A percentile compares a stretch with the other conserved stretches of the same genome.
phyloP scores from a whole-genome alignment of 2,329 filamentous ascomycete genomes.

The Fusarium sp. region DNA sequence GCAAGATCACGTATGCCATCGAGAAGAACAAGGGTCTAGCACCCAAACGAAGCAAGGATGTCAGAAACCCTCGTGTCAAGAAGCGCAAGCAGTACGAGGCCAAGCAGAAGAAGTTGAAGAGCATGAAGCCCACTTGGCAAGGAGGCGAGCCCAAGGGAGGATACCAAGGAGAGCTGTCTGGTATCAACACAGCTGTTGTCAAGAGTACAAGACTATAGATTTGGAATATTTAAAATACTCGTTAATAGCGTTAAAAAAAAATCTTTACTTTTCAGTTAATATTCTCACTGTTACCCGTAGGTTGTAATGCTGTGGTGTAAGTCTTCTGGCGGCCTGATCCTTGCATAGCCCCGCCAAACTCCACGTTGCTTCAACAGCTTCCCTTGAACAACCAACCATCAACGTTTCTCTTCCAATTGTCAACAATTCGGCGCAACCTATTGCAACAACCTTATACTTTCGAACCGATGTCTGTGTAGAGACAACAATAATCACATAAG shows the following conservation, averaged over 20 bases:
- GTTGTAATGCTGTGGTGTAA: not conserved
- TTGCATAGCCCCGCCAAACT: conserved; percentile 40
- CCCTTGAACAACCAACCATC: conserved; percentile 11
- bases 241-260: conserved; percentile 31
- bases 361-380: conserved; percentile 45
- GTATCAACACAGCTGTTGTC: conserved; percentile 93
- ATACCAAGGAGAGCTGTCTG: conserved; percentile 91
- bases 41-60: conserved; percentile 91
- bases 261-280: conserved; percentile 1
- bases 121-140: conserved; percentile 86
- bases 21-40: conserved; percentile 97
- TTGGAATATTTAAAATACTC: conserved; percentile 19
- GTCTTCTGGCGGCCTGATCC: conserved; percentile 16
- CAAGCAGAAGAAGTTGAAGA: conserved; percentile 96
- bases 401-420: conserved; percentile 16
- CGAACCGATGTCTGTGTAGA: conserved; percentile 22
- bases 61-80: conserved; percentile 95
- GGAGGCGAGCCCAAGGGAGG: conserved; percentile 85
- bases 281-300: not conserved
- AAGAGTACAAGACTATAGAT: conserved; percentile 89
- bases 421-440: conserved; percentile 4
- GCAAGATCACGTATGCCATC: conserved; percentile 92
- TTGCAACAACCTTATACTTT: conserved; percentile 1
- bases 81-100: conserved; percentile 96
- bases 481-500: not conserved